These are phyloP conservation scores for Lolium multiflorum DNA, from an alignment of 176 grass and related monocot genomes.

Conservation along the genomic window DNA sequence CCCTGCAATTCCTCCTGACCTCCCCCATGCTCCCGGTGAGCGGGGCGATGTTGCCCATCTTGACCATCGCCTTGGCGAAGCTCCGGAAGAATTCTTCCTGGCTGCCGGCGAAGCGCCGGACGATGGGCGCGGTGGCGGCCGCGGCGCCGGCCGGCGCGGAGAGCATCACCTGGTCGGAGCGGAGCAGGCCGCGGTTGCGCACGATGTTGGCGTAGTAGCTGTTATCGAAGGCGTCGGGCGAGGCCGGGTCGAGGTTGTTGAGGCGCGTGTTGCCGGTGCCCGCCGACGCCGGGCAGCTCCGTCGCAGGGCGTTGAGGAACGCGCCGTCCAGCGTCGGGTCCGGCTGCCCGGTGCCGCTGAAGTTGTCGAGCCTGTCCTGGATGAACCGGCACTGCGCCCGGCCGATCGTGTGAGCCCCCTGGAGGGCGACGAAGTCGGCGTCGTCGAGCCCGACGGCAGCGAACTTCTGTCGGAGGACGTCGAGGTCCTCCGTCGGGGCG, in stretches of 20 bases:
- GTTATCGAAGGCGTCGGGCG: conserved; percentile 74
- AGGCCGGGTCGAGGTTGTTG: conserved; percentile 63
- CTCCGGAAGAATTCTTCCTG: conserved; percentile 66
- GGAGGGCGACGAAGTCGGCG: conserved; percentile 71
- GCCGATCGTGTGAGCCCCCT: conserved; percentile 88
- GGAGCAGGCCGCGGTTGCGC: conserved; percentile 57
- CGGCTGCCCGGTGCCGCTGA: conserved; percentile 17
- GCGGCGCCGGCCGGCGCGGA: conserved; percentile 48
- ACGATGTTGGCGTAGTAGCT: conserved; percentile 65
- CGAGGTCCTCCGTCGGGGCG: conserved; percentile 39
- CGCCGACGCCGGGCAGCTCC: conserved; percentile 49
- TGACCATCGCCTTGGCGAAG: conserved; percentile 75
- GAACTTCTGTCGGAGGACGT: conserved; percentile 61
- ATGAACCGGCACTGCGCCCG: conserved; percentile 62
- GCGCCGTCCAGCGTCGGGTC: conserved; percentile 66
- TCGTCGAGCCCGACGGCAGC: conserved; percentile 54
- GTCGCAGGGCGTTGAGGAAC: conserved; percentile 45
- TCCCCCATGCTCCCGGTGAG: conserved; percentile 60
- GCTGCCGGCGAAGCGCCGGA: conserved; percentile 52
- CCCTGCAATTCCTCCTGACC: conserved; percentile 72
- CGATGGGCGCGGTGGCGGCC: conserved; percentile 44
- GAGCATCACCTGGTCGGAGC: conserved; percentile 72
- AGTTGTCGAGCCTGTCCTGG: conserved; percentile 67
- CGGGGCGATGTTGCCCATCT: conserved; percentile 77
- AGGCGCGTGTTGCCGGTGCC: conserved; percentile 11